Conservation (phyloP, 2,329 filamentous ascomycete species). For the Colletotrichum phormii region DNA sequence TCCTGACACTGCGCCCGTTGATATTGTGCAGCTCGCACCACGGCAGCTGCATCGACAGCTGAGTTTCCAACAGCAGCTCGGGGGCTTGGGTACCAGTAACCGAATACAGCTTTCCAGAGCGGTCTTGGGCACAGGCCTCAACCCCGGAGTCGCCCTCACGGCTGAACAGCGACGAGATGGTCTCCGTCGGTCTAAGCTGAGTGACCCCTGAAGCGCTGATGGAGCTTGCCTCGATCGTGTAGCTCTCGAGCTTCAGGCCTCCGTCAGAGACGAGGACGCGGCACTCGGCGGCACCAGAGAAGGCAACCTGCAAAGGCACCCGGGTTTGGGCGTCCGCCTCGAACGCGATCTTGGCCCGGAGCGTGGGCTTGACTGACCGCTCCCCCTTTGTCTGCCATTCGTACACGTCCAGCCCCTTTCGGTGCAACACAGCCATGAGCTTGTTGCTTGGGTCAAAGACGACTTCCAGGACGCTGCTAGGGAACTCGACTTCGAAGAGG, state of each 20-base stretch:
- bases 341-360: slow-evolving; percentile 55
- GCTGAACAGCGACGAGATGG: slow-evolving; percentile 44
- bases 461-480: slow-evolving; percentile 77
- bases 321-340: slow-evolving; percentile 35
- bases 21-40: slow-evolving; percentile 56
- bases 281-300: slow-evolving; percentile 43
- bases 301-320: slow-evolving; percentile 47
- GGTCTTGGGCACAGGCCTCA: slow-evolving; percentile 58
- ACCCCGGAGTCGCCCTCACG: slow-evolving; percentile 45
- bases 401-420: slow-evolving; percentile 74
- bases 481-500: slow-evolving; percentile 75
- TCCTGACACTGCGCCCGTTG: slow-evolving; percentile 48
- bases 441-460: slow-evolving; percentile 75
- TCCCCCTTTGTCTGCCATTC: slow-evolving; percentile 73
- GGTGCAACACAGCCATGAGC: slow-evolving; percentile 79
- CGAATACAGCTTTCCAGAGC: slow-evolving; percentile 57
- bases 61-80: slow-evolving; percentile 19
- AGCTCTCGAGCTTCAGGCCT: slow-evolving; percentile 27
- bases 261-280: slow-evolving; percentile 47
- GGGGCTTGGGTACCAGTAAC: slow-evolving; percentile 42
- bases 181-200: slow-evolving; percentile 17
- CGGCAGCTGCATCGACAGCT: slow-evolving; percentile 55
- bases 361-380: slow-evolving; percentile 56
- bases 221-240: background rate
- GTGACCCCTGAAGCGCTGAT: background rate